Evolutionary conservation across 208 protist species (phyloP), one percentile per base, ranked within the genome.

Genomic region (Spongospora subterranea): DNA sequence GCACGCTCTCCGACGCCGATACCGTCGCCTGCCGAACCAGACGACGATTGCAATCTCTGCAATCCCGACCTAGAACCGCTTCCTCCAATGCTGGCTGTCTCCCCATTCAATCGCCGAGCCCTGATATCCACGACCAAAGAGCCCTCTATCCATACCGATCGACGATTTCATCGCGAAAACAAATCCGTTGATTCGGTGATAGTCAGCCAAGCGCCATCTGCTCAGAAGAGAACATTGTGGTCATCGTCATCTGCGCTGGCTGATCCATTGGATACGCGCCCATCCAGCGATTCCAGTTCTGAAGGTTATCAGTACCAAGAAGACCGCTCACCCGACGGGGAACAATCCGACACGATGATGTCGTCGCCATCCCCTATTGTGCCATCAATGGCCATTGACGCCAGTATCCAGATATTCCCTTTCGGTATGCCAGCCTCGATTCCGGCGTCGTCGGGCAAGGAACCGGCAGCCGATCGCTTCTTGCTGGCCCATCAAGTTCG

Each of bases 351-450:
- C n/a, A 40, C 71, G 6, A 6, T n/a, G 35, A 13, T 20, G 6
- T 6, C 17, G 35, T n/a, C 35, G n/a, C 71, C 17, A 40, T 82
- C 71, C 6, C 71, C 71, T 20, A 35, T 13, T 6, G n/a, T 35
- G 6, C 71, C 35, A 6, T 43, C 35, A 6, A 82, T 43, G 71
- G 17, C 71, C n/a, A n/a, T 40, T 6, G 40, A 45, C 13, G 71
- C 71, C 71, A 82, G 71, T n/a, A 82, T 82, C n/a, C 71, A 82
- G 40, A 82, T 82, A 20, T 82, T 82, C n/a, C 71, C 71, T 82
- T n/a, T 20, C n/a, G 71, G 71, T 13, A 82, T 43, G 17, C 17
- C 71, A 6, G 71, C 17, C 6, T 20, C 71, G 6, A n/a, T 6
- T 20, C 6, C 35, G 6, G 17, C 6, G 71, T 82, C 71, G 6